These are phyloP conservation scores for Neonectria faginata DNA, from an alignment of 2,329 filamentous ascomycete species.

Conservation along the genomic window DNA sequence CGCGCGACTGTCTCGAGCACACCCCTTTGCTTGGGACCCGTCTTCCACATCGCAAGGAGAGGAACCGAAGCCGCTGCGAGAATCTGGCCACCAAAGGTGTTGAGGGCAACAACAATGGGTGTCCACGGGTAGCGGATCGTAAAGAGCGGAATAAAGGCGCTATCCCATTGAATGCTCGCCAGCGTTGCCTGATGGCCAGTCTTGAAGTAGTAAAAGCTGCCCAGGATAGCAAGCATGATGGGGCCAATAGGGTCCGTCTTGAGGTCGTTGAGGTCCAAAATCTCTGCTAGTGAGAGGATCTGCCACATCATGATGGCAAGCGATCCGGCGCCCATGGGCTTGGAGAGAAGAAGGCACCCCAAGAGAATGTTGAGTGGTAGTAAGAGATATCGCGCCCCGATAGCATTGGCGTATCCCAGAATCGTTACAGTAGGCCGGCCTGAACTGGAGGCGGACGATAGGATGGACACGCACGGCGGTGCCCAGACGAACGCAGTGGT, in stretches of 20 bases:
- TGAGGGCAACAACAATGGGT: constrained; percentile 82
- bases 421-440: constrained; percentile 75
- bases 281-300: constrained; percentile 80
- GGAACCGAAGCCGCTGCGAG: constrained; percentile 84
- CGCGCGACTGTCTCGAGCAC: constrained; percentile 78
- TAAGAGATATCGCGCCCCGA: constrained; percentile 90
- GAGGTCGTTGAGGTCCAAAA: constrained; percentile 70
- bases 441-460: constrained; percentile 59
- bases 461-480: constrained; percentile 83
- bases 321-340: constrained; percentile 92
- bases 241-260: constrained; percentile 82
- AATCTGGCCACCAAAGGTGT: constrained; percentile 91
- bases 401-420: constrained; percentile 91
- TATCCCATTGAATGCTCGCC: constrained; percentile 93
- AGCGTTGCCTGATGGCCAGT: constrained; percentile 94
- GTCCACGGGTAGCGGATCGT: constrained; percentile 90
- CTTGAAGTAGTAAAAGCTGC: constrained; percentile 96
- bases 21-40: constrained; percentile 77
- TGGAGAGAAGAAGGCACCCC: constrained; percentile 83
- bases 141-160: constrained; percentile 88
- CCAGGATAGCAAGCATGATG: constrained; percentile 85
- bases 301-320: constrained; percentile 88
- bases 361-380: constrained; percentile 83
- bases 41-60: constrained; percentile 89
- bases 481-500: constrained; percentile 88